Evolutionary conservation across 2,329 filamentous ascomycete species (phyloP).

Genomic region (Dactylellina cionopaga): DNA sequence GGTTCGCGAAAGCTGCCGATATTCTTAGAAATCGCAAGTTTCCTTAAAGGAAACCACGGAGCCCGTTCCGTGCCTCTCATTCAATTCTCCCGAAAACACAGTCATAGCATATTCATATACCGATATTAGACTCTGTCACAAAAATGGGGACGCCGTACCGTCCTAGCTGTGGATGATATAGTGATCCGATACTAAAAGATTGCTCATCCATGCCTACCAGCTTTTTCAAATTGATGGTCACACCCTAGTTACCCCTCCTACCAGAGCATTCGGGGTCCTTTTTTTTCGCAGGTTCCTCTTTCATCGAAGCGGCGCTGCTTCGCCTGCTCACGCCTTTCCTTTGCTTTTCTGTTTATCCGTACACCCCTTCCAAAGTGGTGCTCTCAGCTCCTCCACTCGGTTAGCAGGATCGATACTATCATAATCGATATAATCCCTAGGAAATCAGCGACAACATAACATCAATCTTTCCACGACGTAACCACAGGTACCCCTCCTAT

Average conservation of each 20-base stretch:
- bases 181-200: conserved; percentile 11
- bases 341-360: conserved; percentile 15
- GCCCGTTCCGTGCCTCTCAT: neutral
- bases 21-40: conserved; percentile 8
- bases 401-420: conserved; percentile 1
- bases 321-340: conserved; percentile 47
- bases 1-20: conserved; percentile 22
- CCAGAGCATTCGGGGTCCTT: conserved; percentile 35
- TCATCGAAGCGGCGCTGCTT: conserved; percentile 37
- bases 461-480: too few species aligned
- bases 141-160: conserved; percentile 1
- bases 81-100: too few species aligned
- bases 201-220: conserved; percentile 22
- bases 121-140: conserved; percentile 13
- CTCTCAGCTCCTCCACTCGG: conserved; percentile 16
- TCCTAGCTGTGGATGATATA: conserved; percentile 18
- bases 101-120: neutral
- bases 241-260: conserved; percentile 28
- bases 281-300: conserved; percentile 50
- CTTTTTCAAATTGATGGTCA: conserved; percentile 16
- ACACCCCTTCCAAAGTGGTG: conserved; percentile 5
- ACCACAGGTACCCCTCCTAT: conserved; percentile 33
- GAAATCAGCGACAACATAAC: too few species aligned
- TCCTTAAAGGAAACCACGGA: too few species aligned
- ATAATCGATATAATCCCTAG: too few species aligned